Base-by-base conservation (phyloP, 495 filamentous ascomycete species). In the Collariella sp. region DNA sequence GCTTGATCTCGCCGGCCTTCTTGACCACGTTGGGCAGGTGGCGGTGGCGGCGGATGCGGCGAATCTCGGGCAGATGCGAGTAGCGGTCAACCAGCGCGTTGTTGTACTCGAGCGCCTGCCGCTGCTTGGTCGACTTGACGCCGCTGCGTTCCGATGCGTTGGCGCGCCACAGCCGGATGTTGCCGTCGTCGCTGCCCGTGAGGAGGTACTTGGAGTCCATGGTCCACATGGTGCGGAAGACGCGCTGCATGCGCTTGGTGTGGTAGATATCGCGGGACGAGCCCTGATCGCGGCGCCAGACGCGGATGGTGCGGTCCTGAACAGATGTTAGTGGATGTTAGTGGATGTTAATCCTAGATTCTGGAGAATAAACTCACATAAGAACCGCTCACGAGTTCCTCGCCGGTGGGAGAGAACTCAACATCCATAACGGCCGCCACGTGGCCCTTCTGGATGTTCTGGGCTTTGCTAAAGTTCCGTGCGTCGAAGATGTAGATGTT, bases 1-100 rank as follows among this genome's bases (percentile, higher is more conserved):
- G 74, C 80, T 99, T 99, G 67, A 99, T 99, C 72, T 95, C 91
- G 45, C 80, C 84, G 11, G 94, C 93, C 80, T 96, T 97, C 87
- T 95, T 99, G 56, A 99, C 83, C 60, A 85, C 79, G 79, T 91
- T 89, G 20, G 94, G 94, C 59, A 96, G 69, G 71, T 96, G 91
- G 54, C 91, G 79, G 69, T 99, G 94, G 29, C 90, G 77, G 59
- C 81, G 81, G 68, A 99, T 99, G 42, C 94, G 80, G 53, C 81
- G 79, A 57, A 99, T 89, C 73, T 99, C 90, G 38, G 94, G 94
- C 88, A 99, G 94, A 68, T 99, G 94, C 38, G 79, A 76, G 68
- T 91, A 99, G 49, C 93, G 72, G 65, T 91, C 79, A 62, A 85
- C 79, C 41, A 99, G 74, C 9, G 89, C 83, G 23, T 86, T 83